Evolutionary conservation across 441 rosid genomes (phyloP).

Genomic region (Erodium moschatum): DNA sequence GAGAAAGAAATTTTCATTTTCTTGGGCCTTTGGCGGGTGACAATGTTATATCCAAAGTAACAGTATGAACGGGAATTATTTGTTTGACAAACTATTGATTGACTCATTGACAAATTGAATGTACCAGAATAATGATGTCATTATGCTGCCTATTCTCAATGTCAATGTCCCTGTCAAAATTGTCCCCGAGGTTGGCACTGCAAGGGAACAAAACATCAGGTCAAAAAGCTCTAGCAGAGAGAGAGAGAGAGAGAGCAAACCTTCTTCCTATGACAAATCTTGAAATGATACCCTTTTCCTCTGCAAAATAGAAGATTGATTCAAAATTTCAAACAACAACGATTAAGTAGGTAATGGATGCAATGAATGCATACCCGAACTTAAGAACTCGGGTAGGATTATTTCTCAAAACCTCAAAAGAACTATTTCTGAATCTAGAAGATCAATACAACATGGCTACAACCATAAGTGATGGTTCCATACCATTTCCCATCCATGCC

Average conservation of each 20-base stretch:
- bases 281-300: constrained; percentile 58
- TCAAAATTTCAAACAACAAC: not conserved
- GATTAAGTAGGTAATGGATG: too few relatives aligned
- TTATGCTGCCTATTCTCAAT: constrained; percentile 57
- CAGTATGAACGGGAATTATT: not conserved
- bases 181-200: constrained; percentile 74
- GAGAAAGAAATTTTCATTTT: too few relatives aligned
- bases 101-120: constrained; percentile 16
- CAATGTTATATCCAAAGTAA: not conserved
- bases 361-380: too few relatives aligned
- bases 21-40: not conserved
- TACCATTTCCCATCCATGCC: constrained; percentile 98
- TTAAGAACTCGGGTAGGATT: too few relatives aligned
- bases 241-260: constrained; percentile 26
- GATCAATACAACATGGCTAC: not conserved
- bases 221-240: not conserved
- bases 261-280: constrained; percentile 81
- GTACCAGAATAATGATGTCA: constrained; percentile 75
- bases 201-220: constrained; percentile 17
- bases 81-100: too few relatives aligned
- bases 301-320: constrained; percentile 31
- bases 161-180: constrained; percentile 65
- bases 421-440: not conserved
- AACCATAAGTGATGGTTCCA: constrained; percentile 7
- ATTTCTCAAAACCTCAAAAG: too few relatives aligned